Percentiles rank a stretch among this genome's conserved stretches.
phyloP scores from a whole-genome alignment of 257 asterid genomes.

The Salvia rosmarinus region DNA sequence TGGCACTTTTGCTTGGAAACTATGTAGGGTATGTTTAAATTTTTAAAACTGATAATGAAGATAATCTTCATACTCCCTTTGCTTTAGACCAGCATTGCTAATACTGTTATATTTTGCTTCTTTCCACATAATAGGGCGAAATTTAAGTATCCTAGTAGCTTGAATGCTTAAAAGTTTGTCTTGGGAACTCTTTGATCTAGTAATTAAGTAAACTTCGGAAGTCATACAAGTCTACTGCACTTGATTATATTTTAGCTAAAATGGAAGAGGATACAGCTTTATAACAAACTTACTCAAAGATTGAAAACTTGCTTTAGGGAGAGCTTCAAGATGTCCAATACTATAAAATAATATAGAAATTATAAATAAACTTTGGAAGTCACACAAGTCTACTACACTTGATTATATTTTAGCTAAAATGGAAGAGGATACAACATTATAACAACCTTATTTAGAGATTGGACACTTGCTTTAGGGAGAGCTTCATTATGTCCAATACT shows the following conservation, averaged over 20 bases:
- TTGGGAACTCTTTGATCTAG: background rate
- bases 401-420: background rate
- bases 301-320: background rate
- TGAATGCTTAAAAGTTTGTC: background rate
- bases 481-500: background rate
- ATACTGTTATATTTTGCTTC: background rate
- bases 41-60: background rate
- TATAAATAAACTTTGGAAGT: background rate
- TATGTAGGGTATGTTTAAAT: background rate
- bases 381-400: background rate
- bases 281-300: background rate
- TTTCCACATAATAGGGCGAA: background rate
- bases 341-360: background rate
- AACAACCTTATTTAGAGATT: background rate
- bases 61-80: background rate
- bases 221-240: background rate
- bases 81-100: background rate
- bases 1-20: background rate
- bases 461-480: background rate
- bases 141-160: background rate
- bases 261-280: background rate
- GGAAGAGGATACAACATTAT: background rate
- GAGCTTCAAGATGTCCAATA: background rate
- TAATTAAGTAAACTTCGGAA: background rate
- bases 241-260: slow-evolving; percentile 2